Evolutionary conservation across 257 asterid genomes (phyloP).

Genomic region (Sherardia arvensis): DNA sequence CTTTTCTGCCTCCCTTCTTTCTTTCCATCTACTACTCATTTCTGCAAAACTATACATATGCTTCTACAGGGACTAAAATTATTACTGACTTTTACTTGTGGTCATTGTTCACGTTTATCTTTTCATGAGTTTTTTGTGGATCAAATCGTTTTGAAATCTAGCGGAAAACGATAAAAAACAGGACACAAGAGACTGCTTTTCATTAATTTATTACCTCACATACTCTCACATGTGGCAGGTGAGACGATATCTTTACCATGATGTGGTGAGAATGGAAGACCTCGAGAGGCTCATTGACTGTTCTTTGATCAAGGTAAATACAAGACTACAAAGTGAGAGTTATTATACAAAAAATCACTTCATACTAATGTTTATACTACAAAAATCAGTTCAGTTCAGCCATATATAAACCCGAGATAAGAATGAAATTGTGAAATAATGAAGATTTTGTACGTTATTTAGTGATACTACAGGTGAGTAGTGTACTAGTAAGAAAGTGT

Average conservation of each 20-base stretch:
- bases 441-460: too few species aligned
- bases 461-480: too few species aligned
- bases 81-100: background rate
- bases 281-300: slow-evolving; percentile 78
- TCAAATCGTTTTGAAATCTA: background rate
- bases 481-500: background rate
- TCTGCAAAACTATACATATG: background rate
- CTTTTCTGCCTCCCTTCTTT: background rate
- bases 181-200: background rate
- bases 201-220: background rate
- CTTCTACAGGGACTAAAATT: too few species aligned
- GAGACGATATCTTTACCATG: slow-evolving; percentile 77
- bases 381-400: too few species aligned
- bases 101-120: background rate
- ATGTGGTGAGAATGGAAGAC: slow-evolving; percentile 77
- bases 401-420: too few species aligned
- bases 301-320: slow-evolving; percentile 58
- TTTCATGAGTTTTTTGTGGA: background rate
- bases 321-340: too few species aligned
- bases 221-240: slow-evolving; percentile 33
- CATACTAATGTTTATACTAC: too few species aligned
- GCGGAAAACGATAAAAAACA: background rate
- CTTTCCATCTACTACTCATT: background rate
- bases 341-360: too few species aligned
- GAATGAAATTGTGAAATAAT: too few species aligned